phyloP scores from a whole-genome alignment of 768 basidiomycete species.

The Amanita pallidorosea region DNA sequence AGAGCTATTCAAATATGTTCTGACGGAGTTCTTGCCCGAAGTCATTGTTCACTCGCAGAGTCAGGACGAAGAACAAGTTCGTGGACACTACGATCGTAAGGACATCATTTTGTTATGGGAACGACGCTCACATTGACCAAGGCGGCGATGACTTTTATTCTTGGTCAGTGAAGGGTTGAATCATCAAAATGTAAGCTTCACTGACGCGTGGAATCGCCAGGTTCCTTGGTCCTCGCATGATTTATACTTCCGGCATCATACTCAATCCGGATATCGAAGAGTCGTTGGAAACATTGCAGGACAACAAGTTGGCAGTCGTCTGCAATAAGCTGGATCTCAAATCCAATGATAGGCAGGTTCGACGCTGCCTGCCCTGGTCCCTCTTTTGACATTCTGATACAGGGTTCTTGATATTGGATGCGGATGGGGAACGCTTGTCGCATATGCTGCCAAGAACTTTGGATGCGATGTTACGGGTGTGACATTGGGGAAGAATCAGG shows the following conservation, averaged over 20 bases:
- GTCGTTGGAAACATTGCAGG: constrained; percentile 89
- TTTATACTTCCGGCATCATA: constrained; percentile 93
- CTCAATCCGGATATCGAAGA: constrained; percentile 59
- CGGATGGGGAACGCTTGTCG: constrained; percentile 94
- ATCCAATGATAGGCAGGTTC: constrained; percentile 54
- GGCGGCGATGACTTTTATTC: constrained; percentile 94
- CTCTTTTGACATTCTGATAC: neutral
- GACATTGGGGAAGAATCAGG: constrained; percentile 85
- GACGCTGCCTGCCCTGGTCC: neutral
- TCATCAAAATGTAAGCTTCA: neutral
- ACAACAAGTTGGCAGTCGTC: constrained; percentile 94
- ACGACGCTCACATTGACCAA: constrained; percentile 14
- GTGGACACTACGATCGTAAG: constrained; percentile 90
- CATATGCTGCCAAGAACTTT: constrained; percentile 96
- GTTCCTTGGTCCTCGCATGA: constrained; percentile 94
- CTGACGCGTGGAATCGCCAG: constrained; percentile 19
- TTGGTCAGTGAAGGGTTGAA: constrained; percentile 37
- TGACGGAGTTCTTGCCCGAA: constrained; percentile 82
- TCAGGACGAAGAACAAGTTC: constrained; percentile 94
- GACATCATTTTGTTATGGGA: constrained; percentile 8
- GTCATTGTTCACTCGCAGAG: constrained; percentile 82
- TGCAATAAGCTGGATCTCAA: constrained; percentile 91
- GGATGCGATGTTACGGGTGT: constrained; percentile 95
- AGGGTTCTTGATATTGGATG: constrained; percentile 79
- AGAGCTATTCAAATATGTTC: constrained; percentile 90